These are phyloP conservation scores for Filobasidium floriforme DNA, from an alignment of 768 basidiomycete species.

Conservation along the genomic window DNA sequence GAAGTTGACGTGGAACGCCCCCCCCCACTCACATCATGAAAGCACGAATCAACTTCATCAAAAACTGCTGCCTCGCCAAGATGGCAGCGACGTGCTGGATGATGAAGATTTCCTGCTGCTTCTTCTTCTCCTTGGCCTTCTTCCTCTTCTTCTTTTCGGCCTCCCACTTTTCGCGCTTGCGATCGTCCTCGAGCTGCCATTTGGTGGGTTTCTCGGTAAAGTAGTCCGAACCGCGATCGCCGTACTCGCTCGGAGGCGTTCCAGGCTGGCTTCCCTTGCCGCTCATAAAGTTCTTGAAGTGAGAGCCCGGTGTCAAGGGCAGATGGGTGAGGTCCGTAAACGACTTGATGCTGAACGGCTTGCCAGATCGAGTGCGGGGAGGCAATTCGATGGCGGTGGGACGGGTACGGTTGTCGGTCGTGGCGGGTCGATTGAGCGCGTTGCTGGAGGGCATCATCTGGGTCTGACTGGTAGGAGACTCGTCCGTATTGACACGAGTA, in stretches of 20 bases:
- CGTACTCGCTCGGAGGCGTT: conserved; percentile 35
- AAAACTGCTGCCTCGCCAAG: conserved; percentile 71
- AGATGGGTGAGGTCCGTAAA: conserved; percentile 8
- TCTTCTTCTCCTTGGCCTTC: conserved; percentile 52
- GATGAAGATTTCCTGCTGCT: conserved; percentile 70
- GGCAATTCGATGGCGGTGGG: conserved; percentile 1
- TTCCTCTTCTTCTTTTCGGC: conserved; percentile 49
- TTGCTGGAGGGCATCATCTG: neutral
- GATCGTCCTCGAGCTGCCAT: conserved; percentile 38
- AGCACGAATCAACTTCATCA: conserved; percentile 74
- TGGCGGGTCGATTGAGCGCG: conserved; percentile 8
- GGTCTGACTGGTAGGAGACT: conserved; percentile 15
- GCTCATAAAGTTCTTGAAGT: conserved; percentile 36
- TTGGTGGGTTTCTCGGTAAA: conserved; percentile 31
- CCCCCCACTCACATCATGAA: conserved; percentile 58
- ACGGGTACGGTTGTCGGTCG: conserved; percentile 13
- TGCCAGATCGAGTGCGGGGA: conserved; percentile 7
- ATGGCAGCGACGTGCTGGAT: conserved; percentile 76
- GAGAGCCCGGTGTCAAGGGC: conserved; percentile 18
- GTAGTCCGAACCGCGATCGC: conserved; percentile 37
- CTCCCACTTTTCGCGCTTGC: conserved; percentile 45
- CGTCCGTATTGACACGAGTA: conserved; percentile 6
- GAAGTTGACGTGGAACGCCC: neutral
- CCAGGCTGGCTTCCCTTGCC: conserved; percentile 34
- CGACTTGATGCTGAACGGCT: conserved; percentile 18